Percentiles rank a stretch among this genome's conserved stretches.
Conservation (phyloP, 768 basidiomycete species). For the Suillus bovinus region DNA sequence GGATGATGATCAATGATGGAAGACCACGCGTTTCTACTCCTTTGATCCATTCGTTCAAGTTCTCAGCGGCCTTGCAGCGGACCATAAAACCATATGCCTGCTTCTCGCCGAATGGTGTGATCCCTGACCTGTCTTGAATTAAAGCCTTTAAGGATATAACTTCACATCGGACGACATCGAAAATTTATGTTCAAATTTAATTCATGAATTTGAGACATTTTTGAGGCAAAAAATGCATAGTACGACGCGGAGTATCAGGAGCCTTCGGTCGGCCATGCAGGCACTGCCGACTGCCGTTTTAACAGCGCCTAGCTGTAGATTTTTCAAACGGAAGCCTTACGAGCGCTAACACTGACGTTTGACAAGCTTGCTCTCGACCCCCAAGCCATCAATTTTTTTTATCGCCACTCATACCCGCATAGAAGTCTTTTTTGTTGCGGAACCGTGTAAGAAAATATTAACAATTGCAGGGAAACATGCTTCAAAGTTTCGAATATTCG, state of each 20-base stretch:
- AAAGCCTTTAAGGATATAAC: background rate
- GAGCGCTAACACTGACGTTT: background rate
- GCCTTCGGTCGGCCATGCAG: too few relatives aligned
- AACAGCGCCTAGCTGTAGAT: background rate
- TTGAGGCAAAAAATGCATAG: background rate
- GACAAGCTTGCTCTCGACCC: background rate
- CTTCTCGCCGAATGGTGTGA: background rate
- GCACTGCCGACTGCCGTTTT: background rate
- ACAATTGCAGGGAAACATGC: slow-evolving; percentile 3
- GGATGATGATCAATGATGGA: slow-evolving; percentile 3
- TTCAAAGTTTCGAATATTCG: too few relatives aligned
- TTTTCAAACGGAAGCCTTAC: background rate
- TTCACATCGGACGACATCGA: background rate
- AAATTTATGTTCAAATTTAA: background rate
- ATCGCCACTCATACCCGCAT: background rate
- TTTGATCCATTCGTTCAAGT: background rate
- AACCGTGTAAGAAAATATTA: background rate
- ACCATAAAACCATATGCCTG: background rate
- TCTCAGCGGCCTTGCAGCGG: background rate
- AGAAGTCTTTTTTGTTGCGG: background rate
- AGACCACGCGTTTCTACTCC: background rate
- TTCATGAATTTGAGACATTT: background rate
- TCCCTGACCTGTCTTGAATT: too few relatives aligned
- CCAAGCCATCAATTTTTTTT: background rate
- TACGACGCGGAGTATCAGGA: too few relatives aligned